Conservation (phyloP, 2,329 filamentous ascomycete species). For the Neocatenulostroma microsporum region DNA sequence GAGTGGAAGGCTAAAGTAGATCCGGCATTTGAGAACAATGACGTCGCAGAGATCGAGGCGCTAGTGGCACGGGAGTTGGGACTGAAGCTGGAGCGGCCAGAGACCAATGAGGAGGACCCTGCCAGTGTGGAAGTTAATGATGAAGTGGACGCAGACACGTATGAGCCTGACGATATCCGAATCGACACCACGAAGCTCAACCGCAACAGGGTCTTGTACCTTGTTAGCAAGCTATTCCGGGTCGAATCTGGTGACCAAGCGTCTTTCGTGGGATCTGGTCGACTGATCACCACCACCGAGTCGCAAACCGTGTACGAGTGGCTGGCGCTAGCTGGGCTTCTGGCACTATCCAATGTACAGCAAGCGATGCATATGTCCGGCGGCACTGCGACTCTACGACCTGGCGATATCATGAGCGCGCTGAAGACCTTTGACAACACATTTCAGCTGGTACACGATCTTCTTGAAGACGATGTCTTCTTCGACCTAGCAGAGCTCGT, state of each 20-base stretch:
- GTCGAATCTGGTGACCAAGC: background rate
- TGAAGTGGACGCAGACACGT: too few relatives aligned
- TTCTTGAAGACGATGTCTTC: slow-evolving; percentile 55
- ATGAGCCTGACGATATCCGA: too few relatives aligned
- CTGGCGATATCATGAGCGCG: slow-evolving; percentile 55
- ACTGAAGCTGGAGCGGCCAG: too few relatives aligned
- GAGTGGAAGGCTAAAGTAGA: slow-evolving; percentile 25
- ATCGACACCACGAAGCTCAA: too few relatives aligned
- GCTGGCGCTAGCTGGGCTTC: slow-evolving; percentile 50
- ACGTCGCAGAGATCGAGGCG: too few relatives aligned
- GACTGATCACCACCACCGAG: slow-evolving; percentile 13
- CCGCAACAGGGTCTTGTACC: too few relatives aligned
- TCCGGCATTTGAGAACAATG: too few relatives aligned
- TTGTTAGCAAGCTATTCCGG: slow-evolving; percentile 12
- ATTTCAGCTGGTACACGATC: slow-evolving; percentile 57
- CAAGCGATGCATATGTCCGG: too few relatives aligned
- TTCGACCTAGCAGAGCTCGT: slow-evolving; percentile 60
- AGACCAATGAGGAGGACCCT: too few relatives aligned
- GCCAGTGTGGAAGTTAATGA: too few relatives aligned
- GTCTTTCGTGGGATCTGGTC: background rate
- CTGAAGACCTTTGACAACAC: slow-evolving; percentile 60
- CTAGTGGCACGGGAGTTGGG: too few relatives aligned
- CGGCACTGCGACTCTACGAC: slow-evolving; percentile 10
- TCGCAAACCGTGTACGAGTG: slow-evolving; percentile 50
- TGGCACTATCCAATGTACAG: slow-evolving; percentile 39